Percentiles rank a stretch among this genome's conserved stretches.
These are phyloP conservation scores for Coniochaeta sp. DNA, from an alignment of 2,329 filamentous ascomycete genomes.

Conservation along the genomic window DNA sequence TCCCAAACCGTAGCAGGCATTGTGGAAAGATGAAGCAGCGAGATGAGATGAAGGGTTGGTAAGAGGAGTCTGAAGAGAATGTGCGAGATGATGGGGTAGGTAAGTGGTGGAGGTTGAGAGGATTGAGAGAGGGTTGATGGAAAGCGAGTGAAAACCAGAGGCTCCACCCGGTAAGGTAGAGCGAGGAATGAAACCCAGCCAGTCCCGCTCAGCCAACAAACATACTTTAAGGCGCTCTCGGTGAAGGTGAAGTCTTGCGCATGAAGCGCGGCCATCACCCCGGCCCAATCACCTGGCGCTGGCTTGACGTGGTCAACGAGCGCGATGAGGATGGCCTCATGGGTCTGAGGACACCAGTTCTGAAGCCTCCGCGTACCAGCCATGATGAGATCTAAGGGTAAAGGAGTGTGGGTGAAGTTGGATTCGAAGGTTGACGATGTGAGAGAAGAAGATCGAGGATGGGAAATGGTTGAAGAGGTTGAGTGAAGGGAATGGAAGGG, in stretches of 20 bases:
- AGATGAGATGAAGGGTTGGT: not conserved
- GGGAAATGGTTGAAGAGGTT: not conserved
- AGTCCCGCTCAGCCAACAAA: not conserved
- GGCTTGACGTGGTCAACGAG: constrained; percentile 30
- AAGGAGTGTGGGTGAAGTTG: constrained; percentile 2
- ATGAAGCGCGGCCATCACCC: constrained; percentile 16
- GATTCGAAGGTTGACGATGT: constrained; percentile 4
- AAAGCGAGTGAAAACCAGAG: not conserved
- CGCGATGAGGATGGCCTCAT: constrained; percentile 36
- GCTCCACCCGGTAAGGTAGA: not conserved
- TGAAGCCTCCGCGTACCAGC: constrained; percentile 8
- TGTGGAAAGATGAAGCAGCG: not conserved
- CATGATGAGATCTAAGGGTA: constrained; percentile 5
- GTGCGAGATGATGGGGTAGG: not conserved
- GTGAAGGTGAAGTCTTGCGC: constrained; percentile 19
- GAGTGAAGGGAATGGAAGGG: not conserved
- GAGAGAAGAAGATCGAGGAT: no score
- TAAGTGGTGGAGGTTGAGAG: not conserved
- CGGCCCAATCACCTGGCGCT: constrained; percentile 19
- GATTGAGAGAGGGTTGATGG: not conserved
- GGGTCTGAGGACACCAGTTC: constrained; percentile 33
- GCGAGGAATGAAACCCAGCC: not conserved
- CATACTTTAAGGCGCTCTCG: constrained; percentile 18
- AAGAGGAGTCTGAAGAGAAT: not conserved
- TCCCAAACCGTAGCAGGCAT: constrained; percentile 19